Evolutionary conservation across 2,329 filamentous ascomycete genomes (phyloP).

Genomic region (Fusarium transvaalense): DNA sequence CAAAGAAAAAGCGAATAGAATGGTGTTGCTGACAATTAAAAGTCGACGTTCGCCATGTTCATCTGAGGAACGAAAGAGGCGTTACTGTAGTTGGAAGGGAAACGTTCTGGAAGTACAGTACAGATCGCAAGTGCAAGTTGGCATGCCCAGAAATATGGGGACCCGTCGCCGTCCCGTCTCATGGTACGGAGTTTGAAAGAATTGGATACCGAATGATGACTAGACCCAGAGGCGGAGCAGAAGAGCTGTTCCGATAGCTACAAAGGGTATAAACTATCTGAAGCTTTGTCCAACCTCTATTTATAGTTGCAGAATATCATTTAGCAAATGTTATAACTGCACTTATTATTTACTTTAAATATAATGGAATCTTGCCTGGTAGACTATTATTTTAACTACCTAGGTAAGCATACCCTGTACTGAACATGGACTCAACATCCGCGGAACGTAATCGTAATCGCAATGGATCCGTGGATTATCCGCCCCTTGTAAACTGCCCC

Average conservation of each 20-base stretch:
- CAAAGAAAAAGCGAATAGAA: conserved; percentile 44
- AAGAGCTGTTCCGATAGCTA: neutral
- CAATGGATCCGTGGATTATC: conserved; percentile 36
- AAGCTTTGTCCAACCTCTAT: neutral
- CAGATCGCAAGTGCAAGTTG: conserved; percentile 50
- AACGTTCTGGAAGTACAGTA: conserved; percentile 45
- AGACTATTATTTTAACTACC: conserved; percentile 3
- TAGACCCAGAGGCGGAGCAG: neutral
- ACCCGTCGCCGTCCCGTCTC: conserved; percentile 20
- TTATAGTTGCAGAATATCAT: neutral
- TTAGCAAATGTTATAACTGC: neutral
- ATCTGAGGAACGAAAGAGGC: conserved; percentile 25
- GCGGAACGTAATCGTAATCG: too few relatives aligned
- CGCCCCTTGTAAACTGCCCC: conserved; percentile 21
- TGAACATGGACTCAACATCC: neutral
- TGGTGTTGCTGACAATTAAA: conserved; percentile 28
- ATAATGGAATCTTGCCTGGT: neutral
- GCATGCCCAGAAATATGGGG: conserved; percentile 45
- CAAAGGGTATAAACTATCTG: neutral
- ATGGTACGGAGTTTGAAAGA: conserved; percentile 7
- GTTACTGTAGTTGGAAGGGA: conserved; percentile 42
- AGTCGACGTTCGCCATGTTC: conserved; percentile 42
- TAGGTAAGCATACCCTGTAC: conserved; percentile 13
- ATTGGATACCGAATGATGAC: conserved; percentile 7
- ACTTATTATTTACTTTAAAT: too few relatives aligned